Evolutionary conservation across 73 alveolate species (phyloP).

Genomic region (Paramecium sexaurelia): DNA sequence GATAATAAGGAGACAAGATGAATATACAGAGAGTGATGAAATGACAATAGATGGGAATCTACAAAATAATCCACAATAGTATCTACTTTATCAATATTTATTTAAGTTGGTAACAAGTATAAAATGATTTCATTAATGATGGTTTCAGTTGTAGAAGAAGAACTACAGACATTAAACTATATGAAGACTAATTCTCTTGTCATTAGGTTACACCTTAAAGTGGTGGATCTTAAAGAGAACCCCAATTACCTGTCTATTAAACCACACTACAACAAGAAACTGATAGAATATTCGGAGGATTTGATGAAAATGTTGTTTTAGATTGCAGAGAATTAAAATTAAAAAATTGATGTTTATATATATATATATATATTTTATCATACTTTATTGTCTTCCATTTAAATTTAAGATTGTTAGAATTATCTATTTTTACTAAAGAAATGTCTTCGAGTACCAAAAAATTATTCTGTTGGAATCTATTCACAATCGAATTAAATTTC

Average conservation of each 20-base stretch:
- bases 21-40: background rate
- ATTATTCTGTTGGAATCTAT: background rate
- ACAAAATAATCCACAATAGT: background rate
- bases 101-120: background rate
- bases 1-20: background rate
- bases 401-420: background rate
- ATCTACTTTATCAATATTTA: background rate
- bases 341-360: background rate
- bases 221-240: background rate
- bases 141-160: background rate
- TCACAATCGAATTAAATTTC: constrained; percentile 3
- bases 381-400: constrained; percentile 11
- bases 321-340: background rate
- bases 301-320: background rate
- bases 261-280: background rate
- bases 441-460: constrained; percentile 10
- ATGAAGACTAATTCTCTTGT: background rate
- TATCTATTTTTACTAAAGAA: background rate
- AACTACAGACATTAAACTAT: background rate
- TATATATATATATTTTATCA: background rate
- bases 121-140: background rate
- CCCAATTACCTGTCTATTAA: background rate
- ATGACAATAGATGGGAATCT: background rate
- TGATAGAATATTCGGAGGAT: background rate
- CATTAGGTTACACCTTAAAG: background rate